Conservation (phyloP, 129 eudicot species). For the Deinandra increscens region DNA sequence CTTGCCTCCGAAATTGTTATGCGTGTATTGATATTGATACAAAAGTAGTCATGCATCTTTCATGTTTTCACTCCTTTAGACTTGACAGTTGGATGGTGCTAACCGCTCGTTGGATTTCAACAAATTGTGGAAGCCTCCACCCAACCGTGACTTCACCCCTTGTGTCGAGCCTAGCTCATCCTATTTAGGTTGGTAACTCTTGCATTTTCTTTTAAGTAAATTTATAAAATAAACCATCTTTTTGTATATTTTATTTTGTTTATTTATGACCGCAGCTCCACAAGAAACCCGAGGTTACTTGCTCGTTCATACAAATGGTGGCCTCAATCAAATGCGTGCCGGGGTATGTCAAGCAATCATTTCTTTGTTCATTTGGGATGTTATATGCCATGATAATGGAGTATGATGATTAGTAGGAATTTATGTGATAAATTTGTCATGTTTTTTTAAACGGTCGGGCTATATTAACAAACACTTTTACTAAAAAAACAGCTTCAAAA, state of each 20-base stretch:
- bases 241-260: constrained; percentile 2
- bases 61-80: constrained; percentile 94
- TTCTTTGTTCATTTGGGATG: background rate
- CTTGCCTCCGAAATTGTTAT: background rate
- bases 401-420: background rate
- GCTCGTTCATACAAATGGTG: constrained; percentile 95
- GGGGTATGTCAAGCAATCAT: constrained; percentile 53
- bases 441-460: too few species aligned
- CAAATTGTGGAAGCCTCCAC: constrained; percentile 93
- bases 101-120: constrained; percentile 45
- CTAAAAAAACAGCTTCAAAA: too few species aligned
- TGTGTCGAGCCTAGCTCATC: constrained; percentile 62
- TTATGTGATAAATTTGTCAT: background rate
- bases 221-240: background rate
- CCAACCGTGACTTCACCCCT: constrained; percentile 72
- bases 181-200: constrained; percentile 46
- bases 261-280: constrained; percentile 49
- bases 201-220: constrained; percentile 1
- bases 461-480: too few species aligned
- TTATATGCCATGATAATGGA: background rate
- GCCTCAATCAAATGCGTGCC: constrained; percentile 99
- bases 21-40: constrained; percentile 21
- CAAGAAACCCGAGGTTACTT: constrained; percentile 82
- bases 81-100: constrained; percentile 92
- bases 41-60: constrained; percentile 58